These are phyloP conservation scores for Alternaria dauci DNA, from an alignment of 2,329 filamentous ascomycete genomes.

Conservation along the genomic window DNA sequence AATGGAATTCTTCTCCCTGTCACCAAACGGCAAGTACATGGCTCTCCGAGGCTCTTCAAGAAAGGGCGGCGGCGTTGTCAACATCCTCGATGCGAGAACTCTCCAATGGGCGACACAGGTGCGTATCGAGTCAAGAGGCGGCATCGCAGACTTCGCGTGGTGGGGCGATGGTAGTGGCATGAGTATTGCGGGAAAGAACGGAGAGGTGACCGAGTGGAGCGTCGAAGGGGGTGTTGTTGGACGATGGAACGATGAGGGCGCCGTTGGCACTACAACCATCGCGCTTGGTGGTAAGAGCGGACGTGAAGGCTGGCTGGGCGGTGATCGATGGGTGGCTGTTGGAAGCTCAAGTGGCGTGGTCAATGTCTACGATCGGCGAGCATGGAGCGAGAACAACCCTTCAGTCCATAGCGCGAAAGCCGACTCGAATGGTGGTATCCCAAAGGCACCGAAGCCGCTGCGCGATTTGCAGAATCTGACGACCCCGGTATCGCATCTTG, in stretches of 20 bases:
- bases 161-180: slow-evolving; percentile 86
- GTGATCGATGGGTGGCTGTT: slow-evolving; percentile 87
- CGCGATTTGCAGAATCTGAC: slow-evolving; percentile 84
- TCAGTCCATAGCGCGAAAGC: slow-evolving; percentile 20
- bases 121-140: slow-evolving; percentile 80
- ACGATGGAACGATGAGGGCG: slow-evolving; percentile 90
- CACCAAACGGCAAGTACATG: slow-evolving; percentile 86
- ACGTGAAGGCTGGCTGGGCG: slow-evolving; percentile 69
- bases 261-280: slow-evolving; percentile 83
- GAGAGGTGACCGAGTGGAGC: slow-evolving; percentile 90
- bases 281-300: slow-evolving; percentile 76
- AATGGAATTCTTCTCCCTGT: slow-evolving; percentile 91
- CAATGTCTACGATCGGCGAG: slow-evolving; percentile 87
- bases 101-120: slow-evolving; percentile 89
- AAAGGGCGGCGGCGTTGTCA: slow-evolving; percentile 89
- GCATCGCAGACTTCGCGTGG: slow-evolving; percentile 92
- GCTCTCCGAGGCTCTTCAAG: slow-evolving; percentile 79
- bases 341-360: slow-evolving; percentile 88
- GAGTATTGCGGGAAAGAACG: slow-evolving; percentile 82
- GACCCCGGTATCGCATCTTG: slow-evolving; percentile 79
- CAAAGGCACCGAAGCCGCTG: slow-evolving; percentile 73
- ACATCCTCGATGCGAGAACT: slow-evolving; percentile 79
- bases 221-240: slow-evolving; percentile 75
- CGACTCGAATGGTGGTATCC: slow-evolving; percentile 60
- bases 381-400: slow-evolving; percentile 60